Percentiles rank a stretch among this genome's conserved stretches.
phyloP scores from a whole-genome alignment of 202 grass and related monocot genomes.

The Bolboschoenoplectus hybrid region DNA sequence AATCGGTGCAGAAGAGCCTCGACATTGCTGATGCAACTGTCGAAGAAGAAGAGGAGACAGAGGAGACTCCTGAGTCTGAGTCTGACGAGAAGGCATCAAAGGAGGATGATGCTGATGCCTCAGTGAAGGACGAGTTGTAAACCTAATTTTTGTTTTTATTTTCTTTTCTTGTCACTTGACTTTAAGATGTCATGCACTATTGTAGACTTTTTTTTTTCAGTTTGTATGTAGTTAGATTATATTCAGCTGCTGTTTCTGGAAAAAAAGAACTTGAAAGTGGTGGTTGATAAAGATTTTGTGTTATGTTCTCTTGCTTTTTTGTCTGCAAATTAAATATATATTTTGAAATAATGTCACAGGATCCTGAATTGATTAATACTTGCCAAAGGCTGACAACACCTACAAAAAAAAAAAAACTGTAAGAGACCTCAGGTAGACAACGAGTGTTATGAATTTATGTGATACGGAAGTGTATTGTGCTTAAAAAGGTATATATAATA shows the following conservation, averaged over 20 bases:
- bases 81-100: conserved; percentile 64
- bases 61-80: conserved; percentile 50
- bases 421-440: too few relatives aligned
- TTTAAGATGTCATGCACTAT: background rate
- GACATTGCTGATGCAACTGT: conserved; percentile 64
- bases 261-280: conserved; percentile 32
- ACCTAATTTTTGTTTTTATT: background rate
- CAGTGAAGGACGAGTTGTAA: conserved; percentile 88
- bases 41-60: conserved; percentile 78
- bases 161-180: background rate
- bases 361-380: background rate
- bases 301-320: background rate
- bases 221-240: conserved; percentile 41
- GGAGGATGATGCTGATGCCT: conserved; percentile 41
- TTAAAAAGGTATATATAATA: too few relatives aligned
- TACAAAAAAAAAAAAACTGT: background rate
- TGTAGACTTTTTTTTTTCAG: conserved; percentile 30
- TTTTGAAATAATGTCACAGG: background rate
- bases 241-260: conserved; percentile 35
- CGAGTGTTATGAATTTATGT: too few relatives aligned
- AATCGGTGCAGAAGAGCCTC: conserved; percentile 90
- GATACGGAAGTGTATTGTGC: too few relatives aligned
- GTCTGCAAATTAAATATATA: background rate
- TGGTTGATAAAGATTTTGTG: background rate
- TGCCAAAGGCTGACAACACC: background rate